Conservation (phyloP, 108 stramenopile species). For the Schizochytrium sp. region DNA sequence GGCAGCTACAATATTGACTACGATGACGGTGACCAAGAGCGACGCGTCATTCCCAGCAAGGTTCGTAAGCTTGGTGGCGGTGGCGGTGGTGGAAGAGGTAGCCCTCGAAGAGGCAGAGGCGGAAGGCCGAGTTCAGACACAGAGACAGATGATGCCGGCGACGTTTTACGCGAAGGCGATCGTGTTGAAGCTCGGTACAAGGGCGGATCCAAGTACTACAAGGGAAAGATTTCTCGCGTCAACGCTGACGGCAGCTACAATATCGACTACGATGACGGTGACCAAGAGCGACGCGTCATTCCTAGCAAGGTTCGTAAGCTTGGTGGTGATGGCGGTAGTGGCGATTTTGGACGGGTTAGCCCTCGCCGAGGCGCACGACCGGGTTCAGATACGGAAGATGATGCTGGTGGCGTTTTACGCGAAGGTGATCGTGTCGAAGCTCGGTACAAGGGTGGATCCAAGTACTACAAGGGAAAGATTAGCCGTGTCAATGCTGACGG, state of each 20-base stretch:
- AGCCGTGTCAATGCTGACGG: constrained; percentile 28
- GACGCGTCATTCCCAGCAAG: too few relatives aligned
- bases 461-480: constrained; percentile 26
- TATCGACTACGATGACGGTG: constrained; percentile 25
- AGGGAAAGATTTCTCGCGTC: not conserved
- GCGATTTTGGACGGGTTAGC: not conserved
- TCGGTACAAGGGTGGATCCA: constrained; percentile 31
- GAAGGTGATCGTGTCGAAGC: constrained; percentile 48
- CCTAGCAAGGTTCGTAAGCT: not conserved
- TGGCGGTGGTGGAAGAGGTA: too few relatives aligned
- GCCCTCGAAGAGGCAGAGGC: too few relatives aligned
- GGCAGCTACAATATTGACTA: too few relatives aligned
- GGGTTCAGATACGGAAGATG: not conserved
- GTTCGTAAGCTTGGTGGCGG: too few relatives aligned
- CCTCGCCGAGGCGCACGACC: not conserved
- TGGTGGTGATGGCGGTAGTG: not conserved
- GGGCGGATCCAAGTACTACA: not conserved
- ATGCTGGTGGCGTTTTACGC: not conserved
- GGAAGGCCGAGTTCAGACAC: not conserved
- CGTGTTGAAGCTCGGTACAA: too few relatives aligned
- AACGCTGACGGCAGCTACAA: constrained; percentile 13
- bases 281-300: not conserved
- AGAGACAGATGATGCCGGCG: not conserved
- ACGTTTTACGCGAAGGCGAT: not conserved
- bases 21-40: too few relatives aligned